Evolutionary conservation across 2,329 filamentous ascomycete genomes (phyloP), one percentile per base, ranked within the genome.

Genomic region (Aspergillus sp.): DNA sequence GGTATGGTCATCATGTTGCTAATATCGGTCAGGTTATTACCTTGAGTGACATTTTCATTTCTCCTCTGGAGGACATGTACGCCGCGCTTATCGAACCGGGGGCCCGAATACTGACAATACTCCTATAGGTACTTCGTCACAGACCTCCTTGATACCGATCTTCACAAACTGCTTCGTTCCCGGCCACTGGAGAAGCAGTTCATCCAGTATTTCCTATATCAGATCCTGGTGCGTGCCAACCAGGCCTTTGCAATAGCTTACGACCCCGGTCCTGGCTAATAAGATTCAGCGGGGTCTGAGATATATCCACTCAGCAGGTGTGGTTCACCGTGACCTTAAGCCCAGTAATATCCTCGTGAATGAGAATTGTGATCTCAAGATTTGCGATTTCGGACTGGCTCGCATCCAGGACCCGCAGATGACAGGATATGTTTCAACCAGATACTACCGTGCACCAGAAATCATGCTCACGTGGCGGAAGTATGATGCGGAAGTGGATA

Each of bases 381-480:
- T 99, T 76, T 99, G 95, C 83, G 95, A 99, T 75, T 99, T 99
- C 70, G 95, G 95, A 65, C 84, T 99, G 60, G 95, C 95, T 54
- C 91, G 95, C 76, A 96, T 99, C 69, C 95, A 99, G 76, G 95
- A 99, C 73, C 95, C 95, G 35, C 95, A 99, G 79, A 99, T 99
- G 95, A 99, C 95, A 41, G 95, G 95, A 67, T 99, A 99, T 73
- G 95, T 99, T 60, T 98, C 95, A 47, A 99, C 95, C 62, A 85
- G 95, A 83, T 99, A 99, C 83, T 99, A 99, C 84, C 88, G 95
- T 70, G 95, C 95, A 8, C 95, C 95, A n/a, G 95, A 99, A 78
- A 99, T 99, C 74, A 99, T 99, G 95, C 91, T 99, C 73, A 98
- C 95, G 64, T 99, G 95, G 95, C 95, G 99, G 82, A 99, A 98